Base-by-base conservation (phyloP, 2,329 filamentous ascomycete genomes). In the Gaeumannomyces sp. region DNA sequence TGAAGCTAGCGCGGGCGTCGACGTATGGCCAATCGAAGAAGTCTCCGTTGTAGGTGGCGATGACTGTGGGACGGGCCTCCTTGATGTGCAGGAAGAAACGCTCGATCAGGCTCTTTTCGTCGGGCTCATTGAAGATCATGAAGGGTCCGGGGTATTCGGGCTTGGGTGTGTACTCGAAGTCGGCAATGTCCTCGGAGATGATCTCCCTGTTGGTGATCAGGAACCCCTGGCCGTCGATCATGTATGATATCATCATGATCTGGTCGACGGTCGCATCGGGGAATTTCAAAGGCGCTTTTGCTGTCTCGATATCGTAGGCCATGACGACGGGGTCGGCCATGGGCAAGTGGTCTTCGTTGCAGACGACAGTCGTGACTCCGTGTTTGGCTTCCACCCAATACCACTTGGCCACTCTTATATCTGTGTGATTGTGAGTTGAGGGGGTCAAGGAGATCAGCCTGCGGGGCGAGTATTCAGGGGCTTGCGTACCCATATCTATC, bases 1-100 rank as follows among this genome's bases (percentile, higher is more conserved):
- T 89, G 69, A 97, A 85, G 73, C 93, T 96, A 33, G 96, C 92
- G 78, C 95, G 85, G 59, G 95, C 88, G 79, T 99, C 95, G 29
- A 99, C 93, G 73, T 96, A 99, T 0, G 95, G 94, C 95, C 95
- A 99, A 89, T 99, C 95, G 88, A 99, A 99, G 76, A 99, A 99
- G 80, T 99, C 95, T 80, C 95, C 95, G 92, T 99, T 99, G 83
- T 99, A 99, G n/a, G 95, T 99, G 50, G 96, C 94, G 75, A 99
- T 99, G 65, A 99, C 94, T 0, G 93, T 98, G 0, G 95, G 95
- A 66, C 90, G 87, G 0, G 93, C 92, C 75, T 97, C 92, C 73
- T 99, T 98, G 76, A 99, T 90, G 75, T 97, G 95, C 57, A 91
- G 82, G 73, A 99, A 98, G 78, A 99, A 99, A 22, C 95, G 84